These are phyloP conservation scores for Silene conica DNA, from an alignment of 148 eudicot genomes.

Conservation along the genomic window DNA sequence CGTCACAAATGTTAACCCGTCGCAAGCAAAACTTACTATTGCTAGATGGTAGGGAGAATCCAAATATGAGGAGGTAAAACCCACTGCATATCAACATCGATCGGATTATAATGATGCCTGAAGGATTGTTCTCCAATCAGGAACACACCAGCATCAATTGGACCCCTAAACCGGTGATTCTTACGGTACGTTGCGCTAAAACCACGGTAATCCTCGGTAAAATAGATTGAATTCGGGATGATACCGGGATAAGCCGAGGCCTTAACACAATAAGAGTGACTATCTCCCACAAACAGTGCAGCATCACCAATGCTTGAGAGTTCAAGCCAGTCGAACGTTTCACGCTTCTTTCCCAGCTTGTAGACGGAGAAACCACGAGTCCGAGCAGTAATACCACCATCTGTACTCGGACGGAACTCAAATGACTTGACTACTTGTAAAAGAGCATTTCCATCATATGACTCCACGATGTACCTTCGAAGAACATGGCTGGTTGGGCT, in stretches of 20 bases:
- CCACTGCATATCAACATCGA: too few species aligned
- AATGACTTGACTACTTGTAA: too few species aligned
- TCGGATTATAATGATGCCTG: too few species aligned
- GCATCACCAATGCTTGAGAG: neutral
- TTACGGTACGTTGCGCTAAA: neutral
- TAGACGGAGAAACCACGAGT: neutral
- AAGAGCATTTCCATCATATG: neutral
- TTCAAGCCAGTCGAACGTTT: neutral
- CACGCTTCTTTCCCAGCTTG: neutral
- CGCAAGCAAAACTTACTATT: too few species aligned
- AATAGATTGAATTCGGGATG: slow-evolving; percentile 6
- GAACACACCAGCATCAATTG: too few species aligned
- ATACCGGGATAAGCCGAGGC: neutral
- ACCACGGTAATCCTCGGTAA: slow-evolving; percentile 14
- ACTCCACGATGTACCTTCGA: slow-evolving; percentile 8
- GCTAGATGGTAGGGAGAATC: too few species aligned
- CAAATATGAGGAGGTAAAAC: too few species aligned
- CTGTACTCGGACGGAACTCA: too few species aligned
- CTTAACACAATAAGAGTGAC: slow-evolving; percentile 5
- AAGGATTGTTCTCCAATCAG: too few species aligned
- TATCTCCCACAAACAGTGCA: slow-evolving; percentile 22
- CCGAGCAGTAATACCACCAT: too few species aligned
- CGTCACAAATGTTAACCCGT: too few species aligned
- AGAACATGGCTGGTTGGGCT: neutral
- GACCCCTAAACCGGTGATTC: too few species aligned